Evolutionary conservation across 2,329 filamentous ascomycete species (phyloP).

Genomic region (Ceratocystis albifundus): DNA sequence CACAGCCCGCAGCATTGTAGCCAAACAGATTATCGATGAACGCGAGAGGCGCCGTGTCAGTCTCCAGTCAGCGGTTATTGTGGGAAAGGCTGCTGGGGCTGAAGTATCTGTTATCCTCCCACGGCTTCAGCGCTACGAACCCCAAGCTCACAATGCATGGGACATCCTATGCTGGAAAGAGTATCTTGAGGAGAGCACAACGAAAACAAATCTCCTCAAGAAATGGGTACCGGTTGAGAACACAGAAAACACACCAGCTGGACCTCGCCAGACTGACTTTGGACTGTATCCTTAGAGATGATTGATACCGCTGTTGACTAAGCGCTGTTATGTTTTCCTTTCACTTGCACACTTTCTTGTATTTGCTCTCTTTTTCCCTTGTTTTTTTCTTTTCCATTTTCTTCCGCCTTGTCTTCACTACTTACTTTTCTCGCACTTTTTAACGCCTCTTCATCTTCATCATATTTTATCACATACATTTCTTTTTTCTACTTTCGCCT

Average conservation of each 20-base stretch:
- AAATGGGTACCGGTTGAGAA: conserved; percentile 19
- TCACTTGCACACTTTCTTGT: neutral
- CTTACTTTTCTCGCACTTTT: neutral
- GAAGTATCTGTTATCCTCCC: conserved; percentile 31
- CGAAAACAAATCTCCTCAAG: conserved; percentile 13
- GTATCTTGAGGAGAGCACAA: conserved; percentile 27
- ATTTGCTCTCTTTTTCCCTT: neutral
- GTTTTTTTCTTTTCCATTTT: neutral
- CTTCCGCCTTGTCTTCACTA: neutral
- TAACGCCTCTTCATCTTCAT: neutral
- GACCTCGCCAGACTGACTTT: conserved; percentile 14
- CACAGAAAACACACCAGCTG: neutral
- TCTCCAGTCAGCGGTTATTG: conserved; percentile 35
- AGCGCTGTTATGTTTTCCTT: conserved; percentile 1
- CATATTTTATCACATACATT: conserved; percentile 12
- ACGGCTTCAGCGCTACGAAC: conserved; percentile 33
- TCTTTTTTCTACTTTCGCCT: neutral
- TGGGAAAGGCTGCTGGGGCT: conserved; percentile 30
- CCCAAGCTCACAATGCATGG: conserved; percentile 35
- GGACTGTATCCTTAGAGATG: conserved; percentile 20
- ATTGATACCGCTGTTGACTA: neutral
- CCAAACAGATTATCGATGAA: conserved; percentile 42
- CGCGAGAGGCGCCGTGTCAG: conserved; percentile 46
- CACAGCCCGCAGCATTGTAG: conserved; percentile 38
- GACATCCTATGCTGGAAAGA: conserved; percentile 42